Evolutionary conservation across 768 basidiomycete species (phyloP).

Genomic region (Russula olivacea): DNA sequence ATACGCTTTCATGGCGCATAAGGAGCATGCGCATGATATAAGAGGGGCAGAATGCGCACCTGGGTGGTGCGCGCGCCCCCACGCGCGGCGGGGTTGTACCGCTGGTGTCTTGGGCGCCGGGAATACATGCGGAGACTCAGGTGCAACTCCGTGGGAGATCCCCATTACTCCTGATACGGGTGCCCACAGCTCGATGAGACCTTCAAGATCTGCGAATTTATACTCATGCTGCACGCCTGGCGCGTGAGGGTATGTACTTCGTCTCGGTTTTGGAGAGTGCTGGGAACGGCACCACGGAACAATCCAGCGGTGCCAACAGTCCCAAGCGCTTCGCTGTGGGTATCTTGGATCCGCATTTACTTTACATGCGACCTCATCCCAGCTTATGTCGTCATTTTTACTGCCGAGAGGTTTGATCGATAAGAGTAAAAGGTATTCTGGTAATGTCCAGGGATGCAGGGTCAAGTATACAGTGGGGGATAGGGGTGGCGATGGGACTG

Average conservation of each 20-base stretch:
- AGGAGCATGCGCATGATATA: conserved; percentile 1
- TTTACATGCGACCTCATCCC: conserved; percentile 19
- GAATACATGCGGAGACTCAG: not conserved
- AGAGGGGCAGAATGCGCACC: conserved; percentile 14
- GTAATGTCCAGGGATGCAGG: conserved; percentile 20
- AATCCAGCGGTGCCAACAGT: conserved; percentile 26
- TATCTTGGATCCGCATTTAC: conserved; percentile 8
- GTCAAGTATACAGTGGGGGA: conserved; percentile 20
- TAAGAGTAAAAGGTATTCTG: conserved; percentile 22
- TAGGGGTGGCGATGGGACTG: conserved; percentile 16
- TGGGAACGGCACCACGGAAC: conserved; percentile 22
- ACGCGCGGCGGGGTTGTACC: not conserved
- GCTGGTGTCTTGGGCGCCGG: not conserved
- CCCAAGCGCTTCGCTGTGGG: conserved; percentile 20
- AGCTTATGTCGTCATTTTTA: conserved; percentile 5
- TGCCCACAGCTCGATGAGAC: conserved; percentile 19
- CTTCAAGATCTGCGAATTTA: conserved; percentile 11
- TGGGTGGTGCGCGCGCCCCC: conserved; percentile 19
- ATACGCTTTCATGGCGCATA: conserved; percentile 15
- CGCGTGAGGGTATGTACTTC: conserved; percentile 19
- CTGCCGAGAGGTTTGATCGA: conserved; percentile 8
- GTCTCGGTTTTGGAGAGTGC: not conserved
- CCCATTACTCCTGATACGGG: conserved; percentile 6
- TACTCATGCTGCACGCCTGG: conserved; percentile 25
- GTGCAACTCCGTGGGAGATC: not conserved